Evolutionary conservation across 140 eudicot genomes (phyloP), one percentile per base, ranked within the genome.

Genomic region (Senecio squalidus): DNA sequence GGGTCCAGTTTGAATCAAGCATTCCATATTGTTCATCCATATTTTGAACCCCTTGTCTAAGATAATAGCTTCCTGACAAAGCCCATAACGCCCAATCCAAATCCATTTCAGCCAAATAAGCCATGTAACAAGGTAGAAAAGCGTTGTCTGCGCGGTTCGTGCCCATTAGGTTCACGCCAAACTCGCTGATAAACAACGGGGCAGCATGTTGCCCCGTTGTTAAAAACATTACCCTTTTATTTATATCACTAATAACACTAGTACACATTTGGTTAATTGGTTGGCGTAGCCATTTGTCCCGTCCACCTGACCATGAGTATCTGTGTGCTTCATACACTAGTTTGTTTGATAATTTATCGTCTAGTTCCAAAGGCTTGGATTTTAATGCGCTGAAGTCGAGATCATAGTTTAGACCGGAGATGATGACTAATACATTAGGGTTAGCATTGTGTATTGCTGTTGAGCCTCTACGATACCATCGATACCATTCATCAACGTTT

Each of bases 31-130:
- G 46, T 58, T 81, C 88, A 46, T 76, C 80, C 40, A 28, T 21
- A 15, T 60, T 71, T 31, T 51, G 60, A 2, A 25, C 22, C 5
- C 73, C 81, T 25, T 81, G 40, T 60, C 81, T 77, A 36, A 65
- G 18, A 21, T 72, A 72, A 62, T 81, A 81, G 34, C 83, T 77
- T 45, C 88, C 87, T 46, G 48, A 72, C 40, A 81, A 43, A 20
- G 64, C 78, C 84, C 88, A 81, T 16, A 77, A 27, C 10, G 77
- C 80, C 88, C 88, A 81, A 57, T 81, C 88, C 57, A 81, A 43
- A 55, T 81, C 88, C 50, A 33, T 25, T 41, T 70, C 74, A 9
- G 76, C 75, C 66, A 69, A 33, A 36, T 54, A 68, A 22, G 73
- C 67, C 55, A 81, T 38, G 16, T 54, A 77, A 64, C 88, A 81